A percentile compares a stretch with the other conserved stretches of the same genome.
Evolutionary conservation across 2,329 filamentous ascomycete genomes (phyloP).

Genomic region (Sporothrix pseudoabietina): DNA sequence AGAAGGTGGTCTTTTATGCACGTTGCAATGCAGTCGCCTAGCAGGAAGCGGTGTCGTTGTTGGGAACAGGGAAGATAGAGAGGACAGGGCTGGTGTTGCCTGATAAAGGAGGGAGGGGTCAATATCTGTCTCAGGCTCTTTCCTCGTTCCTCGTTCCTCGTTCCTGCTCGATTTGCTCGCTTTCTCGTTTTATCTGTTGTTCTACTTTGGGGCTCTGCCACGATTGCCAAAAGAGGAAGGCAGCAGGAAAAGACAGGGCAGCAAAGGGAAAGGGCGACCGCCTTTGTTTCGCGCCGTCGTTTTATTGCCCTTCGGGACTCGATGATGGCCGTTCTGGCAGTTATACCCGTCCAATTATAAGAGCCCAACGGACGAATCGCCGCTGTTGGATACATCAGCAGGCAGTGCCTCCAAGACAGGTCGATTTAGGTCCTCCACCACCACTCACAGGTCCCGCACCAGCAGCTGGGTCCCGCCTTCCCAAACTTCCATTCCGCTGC

Average conservation of each 20-base stretch:
- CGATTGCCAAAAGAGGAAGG: conserved; percentile 13
- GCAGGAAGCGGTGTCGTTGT: neutral
- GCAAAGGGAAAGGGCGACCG: neutral
- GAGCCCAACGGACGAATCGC: conserved; percentile 26
- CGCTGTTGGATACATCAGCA: conserved; percentile 29
- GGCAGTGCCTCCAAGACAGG: neutral
- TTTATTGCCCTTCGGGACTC: neutral
- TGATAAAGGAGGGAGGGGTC: conserved; percentile 10
- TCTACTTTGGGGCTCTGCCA: conserved; percentile 4
- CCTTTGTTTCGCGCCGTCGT: neutral
- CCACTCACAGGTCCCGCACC: neutral
- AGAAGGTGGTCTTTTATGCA: neutral
- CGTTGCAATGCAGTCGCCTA: neutral
- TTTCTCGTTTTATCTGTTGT: neutral
- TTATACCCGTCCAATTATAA: neutral
- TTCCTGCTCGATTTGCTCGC: neutral
- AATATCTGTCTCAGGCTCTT: neutral
- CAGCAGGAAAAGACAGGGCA: neutral
- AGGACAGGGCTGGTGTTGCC: neutral
- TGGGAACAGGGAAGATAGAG: neutral
- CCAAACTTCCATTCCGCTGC: neutral
- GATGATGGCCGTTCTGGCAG: neutral
- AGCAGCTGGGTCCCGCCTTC: neutral
- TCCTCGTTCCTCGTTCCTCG: neutral
- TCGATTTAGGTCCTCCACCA: neutral